Conservation (phyloP, 352 stramenopile genomes). For the Halophytophthora batemanensis region DNA sequence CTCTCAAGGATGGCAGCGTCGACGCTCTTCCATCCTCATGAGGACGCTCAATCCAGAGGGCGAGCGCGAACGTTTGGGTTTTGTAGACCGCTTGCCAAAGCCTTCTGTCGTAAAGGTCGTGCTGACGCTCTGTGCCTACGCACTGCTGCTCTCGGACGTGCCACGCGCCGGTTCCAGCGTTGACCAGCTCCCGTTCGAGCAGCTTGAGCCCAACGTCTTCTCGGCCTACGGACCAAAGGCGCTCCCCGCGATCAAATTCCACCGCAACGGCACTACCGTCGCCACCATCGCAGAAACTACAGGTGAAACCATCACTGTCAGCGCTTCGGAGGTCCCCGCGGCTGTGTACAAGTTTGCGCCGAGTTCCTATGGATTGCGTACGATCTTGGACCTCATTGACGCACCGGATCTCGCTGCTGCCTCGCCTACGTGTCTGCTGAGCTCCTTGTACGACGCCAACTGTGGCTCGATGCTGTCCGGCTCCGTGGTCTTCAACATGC, state of each 20-base stretch:
- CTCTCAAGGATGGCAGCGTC: slow-evolving; percentile 10
- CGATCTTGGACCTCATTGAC: slow-evolving; percentile 29
- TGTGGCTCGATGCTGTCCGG: slow-evolving; percentile 23
- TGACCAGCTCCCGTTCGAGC: slow-evolving; percentile 33
- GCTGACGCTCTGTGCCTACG: slow-evolving; percentile 39
- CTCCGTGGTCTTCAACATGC: slow-evolving; percentile 35
- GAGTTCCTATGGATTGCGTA: slow-evolving; percentile 44
- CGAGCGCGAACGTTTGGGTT: slow-evolving; percentile 8
- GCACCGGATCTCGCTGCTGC: slow-evolving; percentile 12
- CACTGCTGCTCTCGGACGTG: slow-evolving; percentile 43
- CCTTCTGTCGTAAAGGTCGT: slow-evolving; percentile 26
- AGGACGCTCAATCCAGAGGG: slow-evolving; percentile 18
- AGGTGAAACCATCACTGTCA: background rate
- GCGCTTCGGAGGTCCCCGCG: slow-evolving; percentile 13
- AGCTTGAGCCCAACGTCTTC: slow-evolving; percentile 56
- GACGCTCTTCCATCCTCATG: slow-evolving; percentile 22
- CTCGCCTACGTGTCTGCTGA: slow-evolving; percentile 22
- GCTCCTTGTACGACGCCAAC: slow-evolving; percentile 25
- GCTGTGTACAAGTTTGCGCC: slow-evolving; percentile 41
- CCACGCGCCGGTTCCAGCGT: slow-evolving; percentile 33
- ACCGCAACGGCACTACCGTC: slow-evolving; percentile 18
- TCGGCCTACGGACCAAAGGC: slow-evolving; percentile 35
- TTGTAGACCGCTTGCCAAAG: slow-evolving; percentile 15
- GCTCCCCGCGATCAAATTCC: slow-evolving; percentile 25
- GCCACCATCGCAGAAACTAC: slow-evolving; percentile 8